These are phyloP conservation scores for Lasiodiplodia sp. DNA, from an alignment of 2,329 filamentous ascomycete genomes.

Conservation along the genomic window DNA sequence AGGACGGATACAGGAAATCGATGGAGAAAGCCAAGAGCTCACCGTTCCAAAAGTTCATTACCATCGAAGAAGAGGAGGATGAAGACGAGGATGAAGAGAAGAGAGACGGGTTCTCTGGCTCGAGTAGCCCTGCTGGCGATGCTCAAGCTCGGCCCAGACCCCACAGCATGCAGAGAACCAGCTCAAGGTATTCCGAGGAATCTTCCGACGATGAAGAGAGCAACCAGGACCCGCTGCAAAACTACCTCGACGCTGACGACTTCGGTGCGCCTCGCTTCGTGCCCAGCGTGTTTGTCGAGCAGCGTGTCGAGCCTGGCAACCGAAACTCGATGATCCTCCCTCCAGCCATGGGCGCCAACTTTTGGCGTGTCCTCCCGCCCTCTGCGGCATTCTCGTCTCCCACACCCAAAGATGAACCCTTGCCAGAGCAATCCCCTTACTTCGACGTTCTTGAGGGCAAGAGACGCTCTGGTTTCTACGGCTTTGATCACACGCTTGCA, in stretches of 20 bases:
- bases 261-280: conserved; percentile 1
- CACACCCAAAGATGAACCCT: background rate
- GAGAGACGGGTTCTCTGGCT: no score
- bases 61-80: conserved; percentile 13
- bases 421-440: background rate
- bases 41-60: conserved; percentile 53
- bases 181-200: conserved; percentile 21
- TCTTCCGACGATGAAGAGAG: background rate
- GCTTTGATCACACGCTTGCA: background rate
- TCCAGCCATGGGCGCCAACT: conserved; percentile 5
- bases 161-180: background rate
- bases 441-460: background rate
- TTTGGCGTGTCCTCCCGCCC: conserved; percentile 17
- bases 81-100: conserved; percentile 1
- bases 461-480: background rate
- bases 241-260: conserved; percentile 18
- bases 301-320: conserved; percentile 14
- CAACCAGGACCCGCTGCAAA: conserved; percentile 14
- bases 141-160: background rate
- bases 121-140: background rate
- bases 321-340: conserved; percentile 30
- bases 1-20: conserved; percentile 70
- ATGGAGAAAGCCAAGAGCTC: conserved; percentile 58
- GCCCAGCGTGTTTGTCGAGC: conserved; percentile 29
- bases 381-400: background rate